A percentile compares a stretch with the other conserved stretches of the same genome.
These are phyloP conservation scores for Candida ortonii DNA, from an alignment of 805 yeast species.

Conservation along the genomic window DNA sequence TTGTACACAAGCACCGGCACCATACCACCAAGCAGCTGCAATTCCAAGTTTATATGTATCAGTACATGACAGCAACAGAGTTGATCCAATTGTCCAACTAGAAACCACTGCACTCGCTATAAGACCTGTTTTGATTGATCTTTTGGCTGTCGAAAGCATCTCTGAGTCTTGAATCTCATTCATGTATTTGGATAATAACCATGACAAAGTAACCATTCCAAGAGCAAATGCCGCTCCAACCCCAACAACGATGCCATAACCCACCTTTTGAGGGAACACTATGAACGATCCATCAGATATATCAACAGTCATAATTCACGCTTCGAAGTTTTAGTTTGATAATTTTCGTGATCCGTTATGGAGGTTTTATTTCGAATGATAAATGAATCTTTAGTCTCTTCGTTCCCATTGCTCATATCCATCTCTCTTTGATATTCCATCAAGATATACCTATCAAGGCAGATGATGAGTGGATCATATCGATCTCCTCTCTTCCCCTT, in stretches of 20 bases:
- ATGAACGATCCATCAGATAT: conserved; percentile 11
- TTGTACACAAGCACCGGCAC: conserved; percentile 35
- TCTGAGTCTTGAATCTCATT: conserved; percentile 43
- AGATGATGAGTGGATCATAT: too few relatives aligned
- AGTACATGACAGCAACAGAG: conserved; percentile 30
- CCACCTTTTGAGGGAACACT: conserved; percentile 26
- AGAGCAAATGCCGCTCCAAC: conserved; percentile 45
- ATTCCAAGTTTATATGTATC: conserved; percentile 35
- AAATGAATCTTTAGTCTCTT: too few relatives aligned
- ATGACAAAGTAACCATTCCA: conserved; percentile 36
- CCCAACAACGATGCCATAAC: conserved; percentile 44
- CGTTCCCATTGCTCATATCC: too few relatives aligned
- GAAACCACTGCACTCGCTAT: conserved; percentile 37
- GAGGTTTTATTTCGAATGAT: too few relatives aligned
- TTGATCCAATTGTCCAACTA: conserved; percentile 37
- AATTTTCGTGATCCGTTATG: too few relatives aligned
- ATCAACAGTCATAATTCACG: conserved; percentile 13
- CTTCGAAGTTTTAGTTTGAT: too few relatives aligned
- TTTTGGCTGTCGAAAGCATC: conserved; percentile 37
- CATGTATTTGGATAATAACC: conserved; percentile 35
- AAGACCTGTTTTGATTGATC: conserved; percentile 36
- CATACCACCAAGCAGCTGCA: conserved; percentile 36
- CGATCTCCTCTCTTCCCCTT: too few relatives aligned
- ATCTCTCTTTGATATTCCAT: too few relatives aligned
- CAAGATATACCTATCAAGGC: too few relatives aligned